Conservation (phyloP, 228 moss, liverwort and hornwort genomes). For the Sphagnum magellanicum region DNA sequence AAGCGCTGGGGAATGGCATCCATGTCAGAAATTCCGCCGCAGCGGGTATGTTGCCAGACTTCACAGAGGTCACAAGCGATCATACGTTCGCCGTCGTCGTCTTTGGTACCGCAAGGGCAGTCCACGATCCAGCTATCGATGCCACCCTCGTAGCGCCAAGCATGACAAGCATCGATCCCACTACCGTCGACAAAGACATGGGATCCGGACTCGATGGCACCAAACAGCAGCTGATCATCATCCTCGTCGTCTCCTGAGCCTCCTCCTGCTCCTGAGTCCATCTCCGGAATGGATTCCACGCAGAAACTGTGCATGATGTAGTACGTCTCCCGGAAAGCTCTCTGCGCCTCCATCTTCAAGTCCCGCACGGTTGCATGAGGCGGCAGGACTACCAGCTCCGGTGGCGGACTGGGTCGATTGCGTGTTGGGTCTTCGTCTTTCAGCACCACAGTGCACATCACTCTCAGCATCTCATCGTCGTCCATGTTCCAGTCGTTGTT, state of each 20-base stretch:
- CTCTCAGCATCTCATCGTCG: conserved; percentile 86
- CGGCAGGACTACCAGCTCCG: conserved; percentile 89
- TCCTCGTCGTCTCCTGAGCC: conserved; percentile 36
- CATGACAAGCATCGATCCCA: conserved; percentile 81
- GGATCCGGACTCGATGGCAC: conserved; percentile 87
- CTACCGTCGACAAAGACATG: conserved; percentile 76
- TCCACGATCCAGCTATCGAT: conserved; percentile 97
- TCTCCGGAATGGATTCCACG: conserved; percentile 82
- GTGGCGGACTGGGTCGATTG: conserved; percentile 88
- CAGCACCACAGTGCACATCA: conserved; percentile 90
- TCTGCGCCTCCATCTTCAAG: conserved; percentile 86
- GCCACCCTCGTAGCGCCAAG: conserved; percentile 99
- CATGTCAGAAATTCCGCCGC: conserved; percentile 92
- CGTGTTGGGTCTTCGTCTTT: conserved; percentile 79
- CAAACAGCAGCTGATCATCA: conserved; percentile 84
- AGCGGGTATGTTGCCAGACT: conserved; percentile 99
- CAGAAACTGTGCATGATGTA: conserved; percentile 87
- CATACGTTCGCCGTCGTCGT: conserved; percentile 98
- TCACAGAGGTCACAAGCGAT: conserved; percentile 99
- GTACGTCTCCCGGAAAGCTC: conserved; percentile 96
- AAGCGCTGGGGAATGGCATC: conserved; percentile 94
- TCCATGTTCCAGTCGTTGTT: conserved; percentile 99
- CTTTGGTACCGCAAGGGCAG: conserved; percentile 96
- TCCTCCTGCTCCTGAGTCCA: conserved; percentile 3
- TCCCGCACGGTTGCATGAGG: conserved; percentile 94